Base-by-base conservation (phyloP, 345 rosid species). In the Eucalyptus pauciflora region DNA sequence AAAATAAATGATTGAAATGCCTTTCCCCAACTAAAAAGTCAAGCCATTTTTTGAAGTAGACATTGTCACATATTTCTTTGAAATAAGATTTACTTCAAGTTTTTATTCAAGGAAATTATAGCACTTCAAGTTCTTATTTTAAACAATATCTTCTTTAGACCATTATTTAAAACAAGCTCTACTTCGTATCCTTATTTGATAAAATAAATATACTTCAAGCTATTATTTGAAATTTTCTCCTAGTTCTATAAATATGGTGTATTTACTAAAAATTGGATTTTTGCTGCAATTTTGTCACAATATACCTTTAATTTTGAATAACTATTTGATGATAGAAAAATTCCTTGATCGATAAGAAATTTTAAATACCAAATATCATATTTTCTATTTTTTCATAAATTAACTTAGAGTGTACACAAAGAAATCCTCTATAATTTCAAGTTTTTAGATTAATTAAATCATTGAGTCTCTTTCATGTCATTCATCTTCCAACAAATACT, bases 331-430 rank as follows among this genome's bases (percentile, higher is more conserved):
- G 1, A 58, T 10, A 24, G 22, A 51, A 51, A 51, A 51, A 51
- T 51, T 17, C 56, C 22, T 51, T 0, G 4, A 7, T 17, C 0
- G 2, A 51, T 51, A 51, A 51, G 56, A 51, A 51, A 17, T 51
- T 51, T 51, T 51, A 17, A 51, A 7, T 51, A 7, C 2, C 56
- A 51, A 51, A 51, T 51, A 17, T 51, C 56, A 9, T 17, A 9
- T 3, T 58, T 58, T 24, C 5, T 0, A 2, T 11, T 58, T 58
- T 24, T 58, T 10, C 6, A 56, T 24, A 58, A 24, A 10, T 24
- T 24, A 24, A 24, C 2, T 24, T 0, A 1, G 8, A 58, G 64
- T 2, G 29, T 25, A 0, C 25, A 58, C 5, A 5, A 3, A 24
- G 3, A 10, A 10, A 51, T 51, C 22, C 56, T 54, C 2, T 1